Base-by-base conservation (phyloP, 345 rosid genomes). In the Capsella bursapastoris region DNA sequence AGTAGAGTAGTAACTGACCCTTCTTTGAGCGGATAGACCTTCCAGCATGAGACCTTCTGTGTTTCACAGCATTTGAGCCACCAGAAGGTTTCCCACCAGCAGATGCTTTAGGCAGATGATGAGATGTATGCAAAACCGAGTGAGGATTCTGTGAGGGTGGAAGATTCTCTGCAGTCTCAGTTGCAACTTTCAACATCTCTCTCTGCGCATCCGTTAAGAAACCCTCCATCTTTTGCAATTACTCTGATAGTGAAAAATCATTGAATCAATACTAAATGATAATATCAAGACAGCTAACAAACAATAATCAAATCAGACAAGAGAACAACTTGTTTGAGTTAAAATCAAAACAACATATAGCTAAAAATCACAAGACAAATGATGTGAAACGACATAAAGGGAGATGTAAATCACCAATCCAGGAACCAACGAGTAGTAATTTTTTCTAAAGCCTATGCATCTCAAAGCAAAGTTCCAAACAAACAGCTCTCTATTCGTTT, bases 141-240 rank as follows among this genome's bases (percentile, higher is more conserved):
- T 92, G 86, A 31, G 97, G 88, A 68, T 75, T 94, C 0, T 92
- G 95, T 6, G 96, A 86, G 1, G 91, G 85, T 6, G 95, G 86
- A 59, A 81, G 57, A 52, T 25, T 75, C 28, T 82, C 96, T 3
- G 75, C 81, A 73, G 76, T 89, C 56, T 80, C 75, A 44, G 85
- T 83, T 0, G 99, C 97, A 68, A 82, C 43, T 87, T 94, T 87
- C 84, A 94, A 29, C 81, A 62, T 73, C 71, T 94, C 92, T 83
- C 99, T 85, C 85, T 94, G 99, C 75, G 83, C 85, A 15, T 85
- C 87, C 9, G 99, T 94, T 69, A 94, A 78, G 75, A 94, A 90
- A 38, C 91, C 97, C 74, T 86, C 93, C 29, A 91, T 94, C 78
- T 73, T 72, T 72, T 45, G 69, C 18, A 49, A 57, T 76, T 69